Percentiles rank a stretch among this genome's conserved stretches.
Evolutionary conservation across 1,284 basidiomycete genomes (phyloP).

Genomic region (Cystobasidiaceae sp.): DNA sequence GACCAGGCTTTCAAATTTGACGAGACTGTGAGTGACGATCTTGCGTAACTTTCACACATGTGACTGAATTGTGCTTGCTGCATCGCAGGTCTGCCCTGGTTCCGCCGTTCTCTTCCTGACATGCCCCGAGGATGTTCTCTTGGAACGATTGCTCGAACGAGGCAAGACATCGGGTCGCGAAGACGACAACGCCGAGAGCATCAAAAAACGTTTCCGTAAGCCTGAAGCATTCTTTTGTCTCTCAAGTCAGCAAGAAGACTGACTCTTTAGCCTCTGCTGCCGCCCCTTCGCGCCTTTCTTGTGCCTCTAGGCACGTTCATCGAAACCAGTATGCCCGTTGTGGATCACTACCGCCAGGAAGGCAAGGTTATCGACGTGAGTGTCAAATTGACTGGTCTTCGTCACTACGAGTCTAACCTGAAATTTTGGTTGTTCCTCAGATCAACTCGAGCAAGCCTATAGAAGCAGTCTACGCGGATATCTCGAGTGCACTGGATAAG

Average conservation of each 20-base stretch:
- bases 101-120: constrained; percentile 79
- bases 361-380: constrained; percentile 75
- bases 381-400: constrained; percentile 18
- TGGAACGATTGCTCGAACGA: constrained; percentile 75
- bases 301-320: constrained; percentile 68
- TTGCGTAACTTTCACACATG: constrained; percentile 45
- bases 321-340: constrained; percentile 92
- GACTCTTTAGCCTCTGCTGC: no score
- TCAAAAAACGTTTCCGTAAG: constrained; percentile 91
- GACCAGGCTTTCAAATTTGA: constrained; percentile 96
- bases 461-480: constrained; percentile 62
- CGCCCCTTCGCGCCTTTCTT: constrained; percentile 16
- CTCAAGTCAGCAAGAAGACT: constrained; percentile 43
- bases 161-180: constrained; percentile 91
- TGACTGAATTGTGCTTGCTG: neutral
- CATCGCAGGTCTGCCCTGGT: constrained; percentile 66
- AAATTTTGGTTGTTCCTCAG: constrained; percentile 59
- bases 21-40: constrained; percentile 58
- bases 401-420: constrained; percentile 49
- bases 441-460: constrained; percentile 70
- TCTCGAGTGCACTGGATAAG: constrained; percentile 2
- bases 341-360: constrained; percentile 69
- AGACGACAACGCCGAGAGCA: constrained; percentile 93
- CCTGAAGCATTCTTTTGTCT: constrained; percentile 70
- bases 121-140: constrained; percentile 86